Evolutionary conservation across 2,329 filamentous ascomycete species (phyloP).

Genomic region (Chrysoporthe cubensis): DNA sequence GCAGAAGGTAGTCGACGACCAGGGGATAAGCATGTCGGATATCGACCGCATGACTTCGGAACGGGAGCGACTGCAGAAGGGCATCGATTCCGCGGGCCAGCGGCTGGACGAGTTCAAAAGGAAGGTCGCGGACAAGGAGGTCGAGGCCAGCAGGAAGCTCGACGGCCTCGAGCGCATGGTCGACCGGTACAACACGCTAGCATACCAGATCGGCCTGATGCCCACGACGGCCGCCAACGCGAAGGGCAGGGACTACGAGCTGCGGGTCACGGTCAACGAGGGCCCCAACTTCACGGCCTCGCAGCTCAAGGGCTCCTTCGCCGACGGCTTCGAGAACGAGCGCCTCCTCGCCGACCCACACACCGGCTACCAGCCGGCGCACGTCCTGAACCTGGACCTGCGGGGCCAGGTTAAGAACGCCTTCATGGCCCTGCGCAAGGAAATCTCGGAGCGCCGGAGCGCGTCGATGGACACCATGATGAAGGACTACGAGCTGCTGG

Average conservation of each 20-base stretch:
- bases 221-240: constrained; percentile 84
- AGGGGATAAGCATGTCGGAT: constrained; percentile 95
- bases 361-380: constrained; percentile 86
- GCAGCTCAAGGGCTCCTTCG: constrained; percentile 51
- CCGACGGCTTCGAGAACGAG: constrained; percentile 60
- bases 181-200: constrained; percentile 90
- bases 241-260: constrained; percentile 82
- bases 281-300: constrained; percentile 75
- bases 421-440: constrained; percentile 79
- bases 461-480: constrained; percentile 86
- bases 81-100: constrained; percentile 74
- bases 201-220: constrained; percentile 91
- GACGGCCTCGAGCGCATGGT: constrained; percentile 92
- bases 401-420: constrained; percentile 79
- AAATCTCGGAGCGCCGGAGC: constrained; percentile 87
- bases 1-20: constrained; percentile 85
- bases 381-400: constrained; percentile 87
- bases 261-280: constrained; percentile 80
- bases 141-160: constrained; percentile 82
- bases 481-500: constrained; percentile 90
- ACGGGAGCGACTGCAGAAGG: constrained; percentile 88
- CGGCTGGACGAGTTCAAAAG: constrained; percentile 85
- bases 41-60: constrained; percentile 99
- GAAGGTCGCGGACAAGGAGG: constrained; percentile 81
- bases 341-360: constrained; percentile 79